Evolutionary conservation across 2,329 filamentous ascomycete genomes (phyloP).

Genomic region (Blastomyces silverae): DNA sequence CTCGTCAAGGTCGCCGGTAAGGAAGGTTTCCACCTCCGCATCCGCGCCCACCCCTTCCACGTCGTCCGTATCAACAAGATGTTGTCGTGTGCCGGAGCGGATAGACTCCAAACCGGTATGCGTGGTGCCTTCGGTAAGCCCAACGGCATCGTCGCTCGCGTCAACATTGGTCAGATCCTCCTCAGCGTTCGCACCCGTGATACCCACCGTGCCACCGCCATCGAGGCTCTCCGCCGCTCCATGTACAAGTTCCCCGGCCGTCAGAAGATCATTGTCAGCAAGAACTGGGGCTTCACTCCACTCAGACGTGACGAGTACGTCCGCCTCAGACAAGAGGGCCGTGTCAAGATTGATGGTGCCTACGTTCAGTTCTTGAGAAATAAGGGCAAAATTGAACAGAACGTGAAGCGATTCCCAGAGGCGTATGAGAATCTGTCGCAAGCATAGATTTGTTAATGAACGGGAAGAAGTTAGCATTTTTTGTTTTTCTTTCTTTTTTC

Average conservation of each 20-base stretch:
- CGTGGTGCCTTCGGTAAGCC: slow-evolving; percentile 99
- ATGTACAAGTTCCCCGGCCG: slow-evolving; percentile 99
- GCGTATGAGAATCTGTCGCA: slow-evolving; percentile 55
- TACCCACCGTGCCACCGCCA: slow-evolving; percentile 80
- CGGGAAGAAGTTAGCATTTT: slow-evolving; percentile 9
- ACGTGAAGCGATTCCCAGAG: slow-evolving; percentile 91
- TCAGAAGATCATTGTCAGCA: slow-evolving; percentile 99
- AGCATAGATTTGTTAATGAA: slow-evolving; percentile 35
- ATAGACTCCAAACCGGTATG: slow-evolving; percentile 99
- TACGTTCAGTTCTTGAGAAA: slow-evolving; percentile 99
- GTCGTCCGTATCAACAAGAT: slow-evolving; percentile 99
- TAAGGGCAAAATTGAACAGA: slow-evolving; percentile 75
- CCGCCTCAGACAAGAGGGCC: slow-evolving; percentile 86
- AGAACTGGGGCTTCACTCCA: slow-evolving; percentile 99
- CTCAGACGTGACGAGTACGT: slow-evolving; percentile 97
- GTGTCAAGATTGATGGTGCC: slow-evolving; percentile 93
- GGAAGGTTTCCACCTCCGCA: slow-evolving; percentile 64
- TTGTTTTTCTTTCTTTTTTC: slow-evolving; percentile 7
- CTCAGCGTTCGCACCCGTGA: slow-evolving; percentile 96
- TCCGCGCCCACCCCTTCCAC: slow-evolving; percentile 96
- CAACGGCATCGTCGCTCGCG: slow-evolving; percentile 96
- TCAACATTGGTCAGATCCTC: slow-evolving; percentile 99
- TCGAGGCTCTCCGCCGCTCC: slow-evolving; percentile 97
- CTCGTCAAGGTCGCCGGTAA: slow-evolving; percentile 63
- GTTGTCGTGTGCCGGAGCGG: slow-evolving; percentile 99